Evolutionary conservation across 495 filamentous ascomycete species (phyloP).

Genomic region (Neurospora discreta): DNA sequence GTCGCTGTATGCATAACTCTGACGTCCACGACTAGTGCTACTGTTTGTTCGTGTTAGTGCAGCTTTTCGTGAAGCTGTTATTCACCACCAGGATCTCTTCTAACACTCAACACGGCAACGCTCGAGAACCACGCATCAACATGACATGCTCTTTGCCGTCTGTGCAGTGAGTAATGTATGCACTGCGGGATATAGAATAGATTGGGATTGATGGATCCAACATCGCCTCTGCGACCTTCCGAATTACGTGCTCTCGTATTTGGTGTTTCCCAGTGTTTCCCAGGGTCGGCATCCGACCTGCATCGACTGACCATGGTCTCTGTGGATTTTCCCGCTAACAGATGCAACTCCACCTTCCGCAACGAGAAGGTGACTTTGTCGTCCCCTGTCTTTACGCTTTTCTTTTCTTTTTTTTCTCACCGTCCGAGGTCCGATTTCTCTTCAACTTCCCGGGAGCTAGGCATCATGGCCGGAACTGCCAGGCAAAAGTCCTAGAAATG

Average conservation of each 20-base stretch:
- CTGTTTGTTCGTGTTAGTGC: not conserved
- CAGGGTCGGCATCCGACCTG: not conserved
- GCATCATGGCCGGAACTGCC: not conserved
- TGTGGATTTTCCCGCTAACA: not conserved
- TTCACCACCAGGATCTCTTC: not conserved
- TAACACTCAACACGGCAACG: not conserved
- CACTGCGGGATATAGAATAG: not conserved
- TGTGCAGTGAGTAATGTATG: not conserved
- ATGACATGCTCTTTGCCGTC: not conserved
- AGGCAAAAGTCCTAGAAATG: not conserved
- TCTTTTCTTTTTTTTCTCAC: not conserved
- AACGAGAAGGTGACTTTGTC: constrained; percentile 3
- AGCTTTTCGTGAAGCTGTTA: not conserved
- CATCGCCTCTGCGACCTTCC: not conserved
- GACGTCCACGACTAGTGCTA: too few species aligned
- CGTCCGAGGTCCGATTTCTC: not conserved
- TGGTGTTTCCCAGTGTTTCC: not conserved
- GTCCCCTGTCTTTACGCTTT: not conserved
- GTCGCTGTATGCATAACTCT: too few species aligned
- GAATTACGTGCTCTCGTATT: not conserved
- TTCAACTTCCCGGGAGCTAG: not conserved
- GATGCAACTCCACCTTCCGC: constrained; percentile 1
- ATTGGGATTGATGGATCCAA: not conserved
- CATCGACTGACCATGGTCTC: not conserved
- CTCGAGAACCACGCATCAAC: not conserved